phyloP scores from a whole-genome alignment of 2,329 filamentous ascomycete species.

The Metarhizium brunneum region DNA sequence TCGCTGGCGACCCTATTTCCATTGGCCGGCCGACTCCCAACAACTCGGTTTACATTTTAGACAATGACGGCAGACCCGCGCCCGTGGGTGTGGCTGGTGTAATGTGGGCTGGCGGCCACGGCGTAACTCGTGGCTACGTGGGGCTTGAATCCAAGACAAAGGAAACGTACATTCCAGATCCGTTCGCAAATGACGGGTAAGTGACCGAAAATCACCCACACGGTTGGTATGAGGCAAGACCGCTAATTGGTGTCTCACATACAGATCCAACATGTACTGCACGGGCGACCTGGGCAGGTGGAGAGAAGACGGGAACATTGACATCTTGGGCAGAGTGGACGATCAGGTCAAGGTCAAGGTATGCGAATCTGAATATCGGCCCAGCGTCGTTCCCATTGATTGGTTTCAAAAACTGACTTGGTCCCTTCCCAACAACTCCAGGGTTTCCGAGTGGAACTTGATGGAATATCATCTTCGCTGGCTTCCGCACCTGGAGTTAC shows the following conservation, averaged over 20 bases:
- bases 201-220: constrained; percentile 7
- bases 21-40: constrained; percentile 49
- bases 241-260: constrained; percentile 6
- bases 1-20: constrained; percentile 34
- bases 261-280: constrained; percentile 44
- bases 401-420: neutral
- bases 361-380: constrained; percentile 4
- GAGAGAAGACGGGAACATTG: constrained; percentile 41
- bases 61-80: constrained; percentile 34
- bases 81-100: constrained; percentile 36
- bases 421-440: constrained; percentile 6
- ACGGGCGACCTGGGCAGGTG: constrained; percentile 51
- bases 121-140: constrained; percentile 47
- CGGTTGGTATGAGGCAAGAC: constrained; percentile 3
- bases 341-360: constrained; percentile 54
- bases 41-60: constrained; percentile 45
- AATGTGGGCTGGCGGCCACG: constrained; percentile 49
- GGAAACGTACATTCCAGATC: constrained; percentile 38
- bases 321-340: constrained; percentile 48
- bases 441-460: constrained; percentile 53
- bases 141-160: constrained; percentile 41
- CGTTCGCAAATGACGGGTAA: constrained; percentile 42
- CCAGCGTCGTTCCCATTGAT: neutral
- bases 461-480: constrained; percentile 44
- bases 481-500: constrained; percentile 35